A percentile compares a stretch with the other conserved stretches of the same genome.
Conservation (phyloP, 345 rosid genomes). For the Anacardium occidentale region DNA sequence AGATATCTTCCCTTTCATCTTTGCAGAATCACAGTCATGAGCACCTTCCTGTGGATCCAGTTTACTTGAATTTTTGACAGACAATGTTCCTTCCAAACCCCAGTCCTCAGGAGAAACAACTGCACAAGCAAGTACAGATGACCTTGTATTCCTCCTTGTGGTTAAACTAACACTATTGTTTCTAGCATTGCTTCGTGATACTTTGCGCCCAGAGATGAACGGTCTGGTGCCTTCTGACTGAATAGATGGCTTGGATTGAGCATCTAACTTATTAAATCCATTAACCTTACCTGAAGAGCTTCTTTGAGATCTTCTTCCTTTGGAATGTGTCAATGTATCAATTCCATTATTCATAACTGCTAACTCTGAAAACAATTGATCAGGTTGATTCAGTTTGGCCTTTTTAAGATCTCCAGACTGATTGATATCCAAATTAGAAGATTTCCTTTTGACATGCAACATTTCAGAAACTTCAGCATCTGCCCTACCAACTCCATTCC, state of each 20-base stretch:
- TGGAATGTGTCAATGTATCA: constrained; percentile 37
- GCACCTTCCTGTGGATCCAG: no score
- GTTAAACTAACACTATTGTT: constrained; percentile 27
- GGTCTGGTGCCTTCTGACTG: constrained; percentile 16
- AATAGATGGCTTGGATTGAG: constrained; percentile 17
- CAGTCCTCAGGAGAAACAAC: no score
- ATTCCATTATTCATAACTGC: constrained; percentile 21
- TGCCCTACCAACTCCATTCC: constrained; percentile 14
- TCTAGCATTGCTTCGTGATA: constrained; percentile 26
- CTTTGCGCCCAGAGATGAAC: constrained; percentile 21
- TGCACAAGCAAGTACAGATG: constrained; percentile 16
- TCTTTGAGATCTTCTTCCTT: constrained; percentile 52
- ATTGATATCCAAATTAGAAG: constrained; percentile 15
- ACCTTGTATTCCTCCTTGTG: constrained; percentile 29
- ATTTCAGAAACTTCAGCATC: constrained; percentile 18
- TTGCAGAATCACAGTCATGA: constrained; percentile 6
- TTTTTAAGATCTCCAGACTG: constrained; percentile 15
- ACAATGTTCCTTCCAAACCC: no score
- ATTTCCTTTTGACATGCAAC: constrained; percentile 26
- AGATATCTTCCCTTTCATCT: constrained; percentile 18
- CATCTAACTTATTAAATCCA: constrained; percentile 24
- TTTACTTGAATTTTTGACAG: no score
- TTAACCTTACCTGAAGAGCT: constrained; percentile 28
- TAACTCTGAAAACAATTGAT: constrained; percentile 16
- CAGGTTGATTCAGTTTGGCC: constrained; percentile 13